These are phyloP conservation scores for Platismatia glauca DNA, from an alignment of 495 filamentous ascomycete species.

Conservation along the genomic window DNA sequence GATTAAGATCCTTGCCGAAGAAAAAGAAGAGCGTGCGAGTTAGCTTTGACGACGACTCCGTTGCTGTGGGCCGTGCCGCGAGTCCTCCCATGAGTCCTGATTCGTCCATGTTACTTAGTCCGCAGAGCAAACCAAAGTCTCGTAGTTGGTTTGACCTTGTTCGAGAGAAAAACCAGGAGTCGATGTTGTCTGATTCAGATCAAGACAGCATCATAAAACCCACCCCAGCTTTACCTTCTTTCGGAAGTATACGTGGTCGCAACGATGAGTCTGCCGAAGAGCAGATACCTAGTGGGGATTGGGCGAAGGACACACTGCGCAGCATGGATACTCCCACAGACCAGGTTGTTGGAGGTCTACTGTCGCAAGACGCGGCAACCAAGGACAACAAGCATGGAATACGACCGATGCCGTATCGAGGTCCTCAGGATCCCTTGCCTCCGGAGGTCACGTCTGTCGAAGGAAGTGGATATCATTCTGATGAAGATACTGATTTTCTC, in stretches of 20 bases:
- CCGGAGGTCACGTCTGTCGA: conserved; percentile 59
- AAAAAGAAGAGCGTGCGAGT: conserved; percentile 68
- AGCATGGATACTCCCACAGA: conserved; percentile 33
- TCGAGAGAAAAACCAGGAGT: conserved; percentile 35
- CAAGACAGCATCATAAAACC: conserved; percentile 61
- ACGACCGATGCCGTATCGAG: conserved; percentile 19
- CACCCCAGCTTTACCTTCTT: conserved; percentile 67
- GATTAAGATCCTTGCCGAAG: conserved; percentile 29
- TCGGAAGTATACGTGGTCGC: conserved; percentile 62
- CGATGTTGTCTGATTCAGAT: conserved; percentile 41
- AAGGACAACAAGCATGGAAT: conserved; percentile 34
- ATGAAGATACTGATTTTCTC: conserved; percentile 23
- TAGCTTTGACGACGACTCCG: conserved; percentile 73
- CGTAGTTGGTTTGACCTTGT: conserved; percentile 13
- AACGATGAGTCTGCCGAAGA: conserved; percentile 25
- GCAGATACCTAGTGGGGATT: neutral
- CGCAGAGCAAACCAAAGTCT: conserved; percentile 32
- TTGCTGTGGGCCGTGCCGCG: conserved; percentile 52
- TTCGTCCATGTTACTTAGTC: conserved; percentile 39
- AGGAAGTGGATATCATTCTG: conserved; percentile 45
- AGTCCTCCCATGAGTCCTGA: conserved; percentile 43
- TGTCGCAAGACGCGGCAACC: conserved; percentile 43
- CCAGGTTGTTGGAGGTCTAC: conserved; percentile 50
- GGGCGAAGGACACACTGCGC: conserved; percentile 10
- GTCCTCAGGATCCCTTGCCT: conserved; percentile 50